Conservation (phyloP, 352 stramenopile genomes). For the Globisporangium cederbergense region DNA sequence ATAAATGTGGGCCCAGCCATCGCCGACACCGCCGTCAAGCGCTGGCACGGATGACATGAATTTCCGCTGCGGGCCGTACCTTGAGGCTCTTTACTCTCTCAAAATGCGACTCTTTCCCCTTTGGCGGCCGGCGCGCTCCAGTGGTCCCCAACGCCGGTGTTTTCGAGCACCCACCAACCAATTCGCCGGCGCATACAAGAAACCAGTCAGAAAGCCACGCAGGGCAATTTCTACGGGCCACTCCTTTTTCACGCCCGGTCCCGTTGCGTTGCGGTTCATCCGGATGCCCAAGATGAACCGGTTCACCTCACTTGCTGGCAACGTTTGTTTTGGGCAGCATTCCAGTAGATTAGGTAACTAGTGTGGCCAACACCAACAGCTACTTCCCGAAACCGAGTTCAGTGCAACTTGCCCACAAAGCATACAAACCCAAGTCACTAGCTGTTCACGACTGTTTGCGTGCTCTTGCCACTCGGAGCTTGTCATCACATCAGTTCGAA, state of each 20-base stretch:
- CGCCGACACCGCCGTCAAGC: background rate
- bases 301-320: background rate
- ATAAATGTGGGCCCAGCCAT: background rate
- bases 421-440: background rate
- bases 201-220: conserved; percentile 3
- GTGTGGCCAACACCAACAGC: background rate
- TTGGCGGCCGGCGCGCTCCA: conserved; percentile 5
- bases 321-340: background rate
- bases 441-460: background rate
- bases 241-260: background rate
- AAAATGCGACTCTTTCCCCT: conserved; percentile 24
- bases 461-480: background rate
- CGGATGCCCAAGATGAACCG: background rate
- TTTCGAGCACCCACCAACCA: conserved; percentile 17
- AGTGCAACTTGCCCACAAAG: background rate
- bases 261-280: background rate
- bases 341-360: background rate
- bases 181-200: conserved; percentile 16
- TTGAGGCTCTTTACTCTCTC: conserved; percentile 27
- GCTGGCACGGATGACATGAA: background rate
- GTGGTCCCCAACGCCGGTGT: conserved; percentile 6
- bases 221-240: conserved; percentile 5
- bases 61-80: conserved; percentile 1
- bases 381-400: background rate
- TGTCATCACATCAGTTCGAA: conserved; percentile 8